Evolutionary conservation across 345 rosid species (phyloP), one percentile per base, ranked within the genome.

Genomic region (Citrus unshiu): DNA sequence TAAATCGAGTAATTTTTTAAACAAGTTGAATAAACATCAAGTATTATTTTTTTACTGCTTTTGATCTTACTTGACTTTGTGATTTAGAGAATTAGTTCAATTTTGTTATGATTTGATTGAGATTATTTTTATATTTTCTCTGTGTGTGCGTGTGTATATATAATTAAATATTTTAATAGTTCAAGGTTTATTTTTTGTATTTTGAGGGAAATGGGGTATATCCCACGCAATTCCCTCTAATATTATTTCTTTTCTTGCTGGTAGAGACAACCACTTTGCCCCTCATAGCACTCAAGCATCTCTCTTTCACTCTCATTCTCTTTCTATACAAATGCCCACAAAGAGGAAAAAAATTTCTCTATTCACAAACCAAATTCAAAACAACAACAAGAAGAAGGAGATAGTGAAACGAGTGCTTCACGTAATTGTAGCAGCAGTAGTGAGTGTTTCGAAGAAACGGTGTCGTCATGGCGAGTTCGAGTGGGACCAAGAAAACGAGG

Each of bases 391-490:
- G 21, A 34, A 65, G 76, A 54, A 59, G 78, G 19, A 60, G 72
- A 77, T 3, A 14, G 39, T 56, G 25, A 71, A 57, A 30, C n/a
- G 21, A 71, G 25, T 9, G 27, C 58, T 25, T 69, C 19, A 1
- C 6, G 58, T n/a, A 19, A 16, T 18, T 54, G 32, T 16, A 10
- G 16, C 18, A 32, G 34, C 34, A 32, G 34, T 54, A 6, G 43
- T 71, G 63, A 71, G 74, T 30, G 62, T 43, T 71, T 63, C 39
- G 12, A 43, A 35, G 19, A 43, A 35, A 22, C 34, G 32, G 34
- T 21, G 24, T 46, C 37, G 24, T 34, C 16, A 93, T 94, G 98
- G 97, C 98, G 59, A 93, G 95, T 80, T 83, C 94, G 13, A 97
- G 98, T 77, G 90, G 95, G 74, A 89, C 91, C 30, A 88, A 89